A percentile compares a stretch with the other conserved stretches of the same genome.
These are phyloP conservation scores for Heliophila coronopifolia DNA, from an alignment of 441 rosid genomes.

Conservation along the genomic window DNA sequence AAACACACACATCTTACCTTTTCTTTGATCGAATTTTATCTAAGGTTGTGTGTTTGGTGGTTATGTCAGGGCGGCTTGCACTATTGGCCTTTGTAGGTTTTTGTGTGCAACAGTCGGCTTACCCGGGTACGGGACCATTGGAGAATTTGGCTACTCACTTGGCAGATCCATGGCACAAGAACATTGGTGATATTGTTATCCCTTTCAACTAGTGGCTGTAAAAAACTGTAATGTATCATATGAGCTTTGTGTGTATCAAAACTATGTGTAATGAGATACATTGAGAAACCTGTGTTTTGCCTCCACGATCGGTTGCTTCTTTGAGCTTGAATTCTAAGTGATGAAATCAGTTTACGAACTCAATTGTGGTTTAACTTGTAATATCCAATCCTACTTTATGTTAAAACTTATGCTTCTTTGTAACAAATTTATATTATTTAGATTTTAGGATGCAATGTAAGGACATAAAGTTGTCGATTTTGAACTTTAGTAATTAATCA, in stretches of 20 bases:
- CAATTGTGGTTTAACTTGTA: background rate
- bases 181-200: constrained; percentile 73
- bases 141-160: constrained; percentile 92
- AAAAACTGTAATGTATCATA: constrained; percentile 14
- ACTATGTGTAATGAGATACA: constrained; percentile 25
- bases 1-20: background rate
- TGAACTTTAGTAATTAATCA: background rate
- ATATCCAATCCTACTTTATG: background rate
- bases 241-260: constrained; percentile 29
- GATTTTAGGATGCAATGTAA: background rate
- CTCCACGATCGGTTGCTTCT: constrained; percentile 10
- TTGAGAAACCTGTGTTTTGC: constrained; percentile 24
- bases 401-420: background rate
- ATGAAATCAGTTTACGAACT: background rate
- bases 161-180: constrained; percentile 98
- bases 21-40: constrained; percentile 1
- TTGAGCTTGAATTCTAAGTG: constrained; percentile 9
- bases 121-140: constrained; percentile 94
- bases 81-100: constrained; percentile 87
- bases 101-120: constrained; percentile 91
- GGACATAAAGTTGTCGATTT: background rate
- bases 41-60: constrained; percentile 1
- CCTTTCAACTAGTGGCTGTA: constrained; percentile 40
- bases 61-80: constrained; percentile 67
- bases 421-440: background rate